A percentile compares a stretch with the other conserved stretches of the same genome.
Evolutionary conservation across 257 asterid species (phyloP).

Genomic region (Scutellaria minor): DNA sequence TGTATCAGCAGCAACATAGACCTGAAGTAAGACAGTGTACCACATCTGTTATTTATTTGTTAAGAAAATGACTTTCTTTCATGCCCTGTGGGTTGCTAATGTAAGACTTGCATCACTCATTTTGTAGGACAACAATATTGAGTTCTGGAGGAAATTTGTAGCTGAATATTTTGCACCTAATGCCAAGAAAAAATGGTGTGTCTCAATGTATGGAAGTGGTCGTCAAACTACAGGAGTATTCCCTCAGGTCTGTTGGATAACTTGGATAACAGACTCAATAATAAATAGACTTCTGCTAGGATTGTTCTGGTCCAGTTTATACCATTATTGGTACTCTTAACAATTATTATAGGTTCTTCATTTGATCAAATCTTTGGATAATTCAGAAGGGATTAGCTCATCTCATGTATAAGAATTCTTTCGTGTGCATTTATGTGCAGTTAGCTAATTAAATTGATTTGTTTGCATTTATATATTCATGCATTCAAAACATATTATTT

Average conservation of each 20-base stretch:
- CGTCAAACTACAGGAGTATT: slow-evolving; percentile 95
- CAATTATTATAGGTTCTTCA: slow-evolving; percentile 4
- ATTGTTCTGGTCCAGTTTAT: slow-evolving; percentile 29
- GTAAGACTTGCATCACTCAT: slow-evolving; percentile 18
- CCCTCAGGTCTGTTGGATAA: slow-evolving; percentile 75
- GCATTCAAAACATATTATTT: slow-evolving; percentile 9
- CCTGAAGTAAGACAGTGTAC: slow-evolving; percentile 67
- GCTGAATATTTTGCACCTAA: slow-evolving; percentile 86
- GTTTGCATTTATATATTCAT: neutral
- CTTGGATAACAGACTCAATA: slow-evolving; percentile 27
- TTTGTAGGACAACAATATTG: slow-evolving; percentile 85
- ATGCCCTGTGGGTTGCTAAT: slow-evolving; percentile 18
- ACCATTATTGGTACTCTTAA: slow-evolving; percentile 29
- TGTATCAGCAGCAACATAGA: slow-evolving; percentile 97
- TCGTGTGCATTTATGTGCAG: neutral
- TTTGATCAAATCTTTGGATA: slow-evolving; percentile 10
- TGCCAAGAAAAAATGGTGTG: slow-evolving; percentile 98
- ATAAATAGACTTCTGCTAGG: slow-evolving; percentile 24
- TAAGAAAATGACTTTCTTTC: neutral
- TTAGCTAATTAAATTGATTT: slow-evolving; percentile 23
- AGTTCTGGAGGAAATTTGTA: slow-evolving; percentile 92
- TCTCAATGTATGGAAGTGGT: slow-evolving; percentile 95
- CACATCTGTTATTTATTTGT: neutral
- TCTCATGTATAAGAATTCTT: neutral
- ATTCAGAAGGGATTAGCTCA: neutral